Percentiles rank a stretch among this genome's conserved stretches.
phyloP scores from a whole-genome alignment of 2,329 filamentous ascomycete species.

The Trichoderma simmonsii region DNA sequence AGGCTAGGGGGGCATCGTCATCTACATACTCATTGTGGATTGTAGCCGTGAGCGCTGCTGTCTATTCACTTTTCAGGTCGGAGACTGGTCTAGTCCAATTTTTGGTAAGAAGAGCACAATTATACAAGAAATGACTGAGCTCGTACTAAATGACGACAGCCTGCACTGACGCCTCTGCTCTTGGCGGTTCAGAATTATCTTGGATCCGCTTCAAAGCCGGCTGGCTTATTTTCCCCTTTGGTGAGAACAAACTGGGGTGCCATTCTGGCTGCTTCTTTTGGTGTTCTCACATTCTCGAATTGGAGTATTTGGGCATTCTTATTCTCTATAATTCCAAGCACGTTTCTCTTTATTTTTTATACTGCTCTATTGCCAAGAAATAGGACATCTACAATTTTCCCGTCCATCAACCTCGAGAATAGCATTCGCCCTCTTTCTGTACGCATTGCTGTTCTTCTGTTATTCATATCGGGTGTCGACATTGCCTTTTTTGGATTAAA shows the following conservation, averaged over 20 bases:
- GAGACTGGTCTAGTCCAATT: slow-evolving; percentile 20
- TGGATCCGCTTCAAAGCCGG: neutral
- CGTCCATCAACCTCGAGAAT: slow-evolving; percentile 27
- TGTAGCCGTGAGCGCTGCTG: slow-evolving; percentile 8
- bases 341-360: slow-evolving; percentile 31
- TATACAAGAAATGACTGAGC: neutral
- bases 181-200: slow-evolving; percentile 19
- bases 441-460: slow-evolving; percentile 23
- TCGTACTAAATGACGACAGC: slow-evolving; percentile 19
- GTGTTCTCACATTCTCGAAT: slow-evolving; percentile 26
- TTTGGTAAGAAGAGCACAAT: slow-evolving; percentile 15
- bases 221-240: neutral
- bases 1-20: neutral
- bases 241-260: slow-evolving; percentile 1
- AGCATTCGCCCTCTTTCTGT: slow-evolving; percentile 26
- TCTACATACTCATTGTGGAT: slow-evolving; percentile 16
- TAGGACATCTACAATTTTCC: neutral
- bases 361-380: slow-evolving; percentile 21
- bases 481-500: slow-evolving; percentile 26
- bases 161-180: slow-evolving; percentile 26
- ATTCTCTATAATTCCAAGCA: slow-evolving; percentile 29
- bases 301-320: slow-evolving; percentile 26
- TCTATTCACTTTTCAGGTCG: slow-evolving; percentile 21
- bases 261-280: neutral
- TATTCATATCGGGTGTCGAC: slow-evolving; percentile 21